These are phyloP conservation scores for Neofusicoccum laricinum DNA, from an alignment of 2,329 filamentous ascomycete genomes.

Conservation along the genomic window DNA sequence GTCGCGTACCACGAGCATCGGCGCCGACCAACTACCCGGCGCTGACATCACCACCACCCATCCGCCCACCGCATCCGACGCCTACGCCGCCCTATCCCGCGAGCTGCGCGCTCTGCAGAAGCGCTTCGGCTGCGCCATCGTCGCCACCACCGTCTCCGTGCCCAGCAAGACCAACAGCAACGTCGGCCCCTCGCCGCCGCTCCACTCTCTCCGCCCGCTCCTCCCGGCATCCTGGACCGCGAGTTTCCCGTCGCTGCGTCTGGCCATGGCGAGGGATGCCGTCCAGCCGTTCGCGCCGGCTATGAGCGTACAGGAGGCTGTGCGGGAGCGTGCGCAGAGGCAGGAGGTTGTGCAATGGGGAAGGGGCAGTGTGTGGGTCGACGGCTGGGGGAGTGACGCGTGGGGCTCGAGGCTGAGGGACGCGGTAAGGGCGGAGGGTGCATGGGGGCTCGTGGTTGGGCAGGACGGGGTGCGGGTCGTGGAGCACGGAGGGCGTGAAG, in stretches of 20 bases:
- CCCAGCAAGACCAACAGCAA: no score
- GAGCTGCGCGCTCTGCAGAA: neutral
- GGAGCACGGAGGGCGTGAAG: neutral
- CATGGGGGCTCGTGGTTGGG: neutral
- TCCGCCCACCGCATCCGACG: slow-evolving; percentile 7
- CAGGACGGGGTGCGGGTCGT: neutral
- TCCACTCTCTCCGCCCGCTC: slow-evolving; percentile 24
- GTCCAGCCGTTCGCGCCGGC: slow-evolving; percentile 22
- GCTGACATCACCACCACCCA: no score
- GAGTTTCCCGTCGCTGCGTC: slow-evolving; percentile 25
- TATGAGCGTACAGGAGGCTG: neutral
- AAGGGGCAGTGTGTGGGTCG: neutral
- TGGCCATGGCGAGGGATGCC: slow-evolving; percentile 32
- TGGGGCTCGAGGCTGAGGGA: neutral
- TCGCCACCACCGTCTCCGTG: slow-evolving; percentile 3
- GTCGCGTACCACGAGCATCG: neutral
- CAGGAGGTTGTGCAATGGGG: neutral
- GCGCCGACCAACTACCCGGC: no score
- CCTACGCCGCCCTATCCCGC: slow-evolving; percentile 19
- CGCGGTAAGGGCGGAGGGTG: neutral
- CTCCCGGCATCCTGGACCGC: slow-evolving; percentile 32
- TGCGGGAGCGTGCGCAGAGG: neutral
- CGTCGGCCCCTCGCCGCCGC: neutral
- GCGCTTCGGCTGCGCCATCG: slow-evolving; percentile 3
- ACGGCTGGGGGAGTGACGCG: neutral